Evolutionary conservation across 805 yeast species (phyloP).

Genomic region (Wickerhamomyces alni): DNA sequence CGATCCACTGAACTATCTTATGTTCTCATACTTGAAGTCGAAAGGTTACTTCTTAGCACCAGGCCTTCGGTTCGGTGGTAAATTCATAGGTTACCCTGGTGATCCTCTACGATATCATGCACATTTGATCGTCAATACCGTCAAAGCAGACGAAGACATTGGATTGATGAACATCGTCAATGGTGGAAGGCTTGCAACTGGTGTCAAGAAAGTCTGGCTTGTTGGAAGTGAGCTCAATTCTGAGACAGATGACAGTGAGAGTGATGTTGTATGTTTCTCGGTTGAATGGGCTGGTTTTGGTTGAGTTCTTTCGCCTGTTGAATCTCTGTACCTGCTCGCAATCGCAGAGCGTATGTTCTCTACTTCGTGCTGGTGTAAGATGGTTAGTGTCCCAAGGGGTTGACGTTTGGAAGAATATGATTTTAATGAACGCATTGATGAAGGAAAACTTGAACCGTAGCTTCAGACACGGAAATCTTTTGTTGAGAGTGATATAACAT

Average conservation of each 20-base stretch:
- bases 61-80: slow-evolving; percentile 89
- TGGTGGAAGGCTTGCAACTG: slow-evolving; percentile 90
- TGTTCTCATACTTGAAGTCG: slow-evolving; percentile 14
- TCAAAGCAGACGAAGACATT: slow-evolving; percentile 44
- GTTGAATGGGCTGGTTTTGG: slow-evolving; percentile 98
- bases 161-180: slow-evolving; percentile 57
- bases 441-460: too few species aligned
- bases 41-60: slow-evolving; percentile 61
- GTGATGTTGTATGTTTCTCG: slow-evolving; percentile 48
- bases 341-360: too few species aligned
- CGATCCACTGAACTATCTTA: slow-evolving; percentile 5
- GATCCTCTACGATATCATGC: slow-evolving; percentile 91
- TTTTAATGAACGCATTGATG: too few species aligned
- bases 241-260: slow-evolving; percentile 15
- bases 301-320: slow-evolving; percentile 24
- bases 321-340: too few species aligned
- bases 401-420: too few species aligned
- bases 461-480: too few species aligned
- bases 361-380: too few species aligned
- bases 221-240: slow-evolving; percentile 45
- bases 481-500: too few species aligned
- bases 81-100: slow-evolving; percentile 87
- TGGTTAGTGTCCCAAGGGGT: too few species aligned
- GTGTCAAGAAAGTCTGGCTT: slow-evolving; percentile 83
- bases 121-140: slow-evolving; percentile 62